A percentile compares a stretch with the other conserved stretches of the same genome.
Evolutionary conservation across 2,329 filamentous ascomycete genomes (phyloP).

Genomic region (Cryphonectria nitschkei): DNA sequence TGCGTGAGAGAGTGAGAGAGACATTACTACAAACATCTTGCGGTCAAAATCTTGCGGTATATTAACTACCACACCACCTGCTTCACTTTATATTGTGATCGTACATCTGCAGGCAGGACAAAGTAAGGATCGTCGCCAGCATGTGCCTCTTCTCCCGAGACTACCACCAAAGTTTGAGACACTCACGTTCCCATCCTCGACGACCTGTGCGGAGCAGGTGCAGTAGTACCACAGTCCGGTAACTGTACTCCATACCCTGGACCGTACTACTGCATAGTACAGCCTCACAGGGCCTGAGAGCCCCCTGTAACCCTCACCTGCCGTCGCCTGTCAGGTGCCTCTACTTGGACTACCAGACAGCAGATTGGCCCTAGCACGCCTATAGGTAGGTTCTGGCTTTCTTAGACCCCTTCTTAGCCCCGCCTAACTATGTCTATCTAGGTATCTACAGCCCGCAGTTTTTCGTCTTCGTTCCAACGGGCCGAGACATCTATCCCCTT

Average conservation of each 20-base stretch:
- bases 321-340: background rate
- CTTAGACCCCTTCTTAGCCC: background rate
- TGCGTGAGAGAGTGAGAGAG: background rate
- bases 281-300: background rate
- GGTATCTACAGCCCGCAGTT: background rate
- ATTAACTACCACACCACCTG: background rate
- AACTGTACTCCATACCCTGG: background rate
- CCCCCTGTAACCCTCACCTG: background rate
- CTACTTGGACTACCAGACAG: background rate
- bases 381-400: background rate
- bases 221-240: conserved; percentile 4
- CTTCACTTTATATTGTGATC: background rate
- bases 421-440: conserved; percentile 8
- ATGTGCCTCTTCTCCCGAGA: background rate
- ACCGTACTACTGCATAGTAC: background rate
- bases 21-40: background rate
- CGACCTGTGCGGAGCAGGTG: background rate
- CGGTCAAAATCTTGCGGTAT: background rate
- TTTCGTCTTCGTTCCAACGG: background rate
- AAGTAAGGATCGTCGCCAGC: background rate
- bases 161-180: background rate
- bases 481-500: conserved; percentile 1
- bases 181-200: background rate
- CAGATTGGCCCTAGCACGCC: too few relatives aligned
- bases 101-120: background rate